These are phyloP conservation scores for Porodaedalea pini DNA, from an alignment of 1,284 basidiomycete species.

Conservation along the genomic window DNA sequence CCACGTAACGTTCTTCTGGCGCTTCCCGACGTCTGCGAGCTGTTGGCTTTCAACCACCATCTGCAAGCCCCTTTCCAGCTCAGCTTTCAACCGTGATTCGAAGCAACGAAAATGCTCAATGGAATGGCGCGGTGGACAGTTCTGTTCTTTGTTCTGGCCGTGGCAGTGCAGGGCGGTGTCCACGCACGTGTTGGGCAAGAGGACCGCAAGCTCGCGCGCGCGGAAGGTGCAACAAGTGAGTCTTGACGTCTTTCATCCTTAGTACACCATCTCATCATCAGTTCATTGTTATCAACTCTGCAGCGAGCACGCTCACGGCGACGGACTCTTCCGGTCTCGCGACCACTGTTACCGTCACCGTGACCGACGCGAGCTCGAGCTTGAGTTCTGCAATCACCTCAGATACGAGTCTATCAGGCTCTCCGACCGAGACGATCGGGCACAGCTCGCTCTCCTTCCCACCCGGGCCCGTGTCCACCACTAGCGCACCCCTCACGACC, in stretches of 20 bases:
- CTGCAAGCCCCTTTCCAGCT: not conserved
- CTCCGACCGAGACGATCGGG: not conserved
- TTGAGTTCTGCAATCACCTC: not conserved
- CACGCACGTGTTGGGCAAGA: no score
- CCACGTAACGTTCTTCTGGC: not conserved
- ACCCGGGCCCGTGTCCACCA: not conserved
- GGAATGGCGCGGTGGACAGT: no score
- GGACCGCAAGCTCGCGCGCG: not conserved
- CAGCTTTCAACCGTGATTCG: not conserved
- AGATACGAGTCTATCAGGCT: not conserved
- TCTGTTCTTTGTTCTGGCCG: no score
- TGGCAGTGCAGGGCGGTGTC: no score
- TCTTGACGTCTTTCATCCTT: not conserved
- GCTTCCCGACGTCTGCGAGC: not conserved
- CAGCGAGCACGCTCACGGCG: not conserved
- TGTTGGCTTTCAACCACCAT: not conserved
- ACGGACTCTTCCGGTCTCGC: not conserved
- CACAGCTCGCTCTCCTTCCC: not conserved
- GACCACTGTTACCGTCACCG: not conserved
- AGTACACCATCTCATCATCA: not conserved
- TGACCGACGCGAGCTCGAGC: not conserved
- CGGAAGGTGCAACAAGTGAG: not conserved
- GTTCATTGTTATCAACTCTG: not conserved
- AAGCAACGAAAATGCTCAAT: no score
- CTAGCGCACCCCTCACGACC: not conserved